Evolutionary conservation across 345 rosid species (phyloP), one percentile per base, ranked within the genome.

Genomic region (Murraya koenigii): DNA sequence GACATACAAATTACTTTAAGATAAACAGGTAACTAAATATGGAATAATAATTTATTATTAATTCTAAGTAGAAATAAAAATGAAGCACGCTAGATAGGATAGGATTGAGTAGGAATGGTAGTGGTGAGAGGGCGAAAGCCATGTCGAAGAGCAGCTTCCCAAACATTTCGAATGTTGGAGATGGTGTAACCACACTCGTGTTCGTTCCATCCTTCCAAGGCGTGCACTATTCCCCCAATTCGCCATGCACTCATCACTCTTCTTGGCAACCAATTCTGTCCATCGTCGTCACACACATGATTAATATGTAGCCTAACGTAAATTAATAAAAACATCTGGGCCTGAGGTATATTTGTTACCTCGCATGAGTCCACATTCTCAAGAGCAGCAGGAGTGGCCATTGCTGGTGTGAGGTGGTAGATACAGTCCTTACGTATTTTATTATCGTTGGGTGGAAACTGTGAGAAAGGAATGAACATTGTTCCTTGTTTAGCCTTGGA

Each of bases 181-280:
- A 88, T 82, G 68, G 38, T 11, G 75, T 81, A 11, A 3, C 97
- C 93, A 8, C 90, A 90, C 58, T 93, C 95, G 22, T 91, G 82
- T 79, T 86, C 95, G 22, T 82, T 66, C 92, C 89, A 89, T 47
- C 82, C 89, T 82, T 93, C 94, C 33, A 89, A 67, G 4, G 87
- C 90, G 44, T 93, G 97, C 68, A 91, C 84, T 52, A 93, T 88
- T 35, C 91, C 92, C 6, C 88, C 94, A 25, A 82, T 60, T 8
- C 90, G 81, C 90, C 97, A 90, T 15, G 95, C 92, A 58, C 93
- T 93, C 91, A 93, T 90, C 87, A 85, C 94, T 68, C 94, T 89
- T 81, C 95, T 88, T 41, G 90, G 91, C 75, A 91, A 44, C 95
- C 94, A 93, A 72, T 90, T 91, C 93, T 93, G 84, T 41, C 49